phyloP scores from a whole-genome alignment of 1,139 yeast species.

The Blastobotrys raffinosifermentans region DNA sequence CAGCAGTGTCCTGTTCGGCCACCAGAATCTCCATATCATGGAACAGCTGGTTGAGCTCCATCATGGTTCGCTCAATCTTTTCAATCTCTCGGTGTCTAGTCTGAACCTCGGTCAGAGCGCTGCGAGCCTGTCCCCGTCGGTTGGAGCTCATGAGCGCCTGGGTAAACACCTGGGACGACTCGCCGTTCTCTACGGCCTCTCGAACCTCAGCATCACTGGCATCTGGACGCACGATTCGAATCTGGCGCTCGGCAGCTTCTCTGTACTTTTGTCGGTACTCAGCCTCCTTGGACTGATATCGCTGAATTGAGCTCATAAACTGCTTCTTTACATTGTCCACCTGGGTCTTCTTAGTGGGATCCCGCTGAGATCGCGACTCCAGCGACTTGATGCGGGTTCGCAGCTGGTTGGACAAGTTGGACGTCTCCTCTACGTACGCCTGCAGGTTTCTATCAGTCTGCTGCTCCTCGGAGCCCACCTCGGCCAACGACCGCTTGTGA shows the following conservation, averaged over 20 bases:
- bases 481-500: slow-evolving; percentile 79
- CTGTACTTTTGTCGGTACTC: slow-evolving; percentile 79
- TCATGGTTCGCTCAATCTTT: slow-evolving; percentile 92
- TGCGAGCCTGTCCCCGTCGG: slow-evolving; percentile 94
- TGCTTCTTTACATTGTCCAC: slow-evolving; percentile 84
- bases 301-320: slow-evolving; percentile 80
- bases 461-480: slow-evolving; percentile 70
- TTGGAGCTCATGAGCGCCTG: slow-evolving; percentile 89
- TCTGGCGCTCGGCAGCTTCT: slow-evolving; percentile 89
- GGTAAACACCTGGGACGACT: slow-evolving; percentile 87
- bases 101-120: slow-evolving; percentile 94
- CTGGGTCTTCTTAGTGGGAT: slow-evolving; percentile 79
- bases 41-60: slow-evolving; percentile 89
- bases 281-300: slow-evolving; percentile 80
- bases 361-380: slow-evolving; percentile 63
- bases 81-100: slow-evolving; percentile 93
- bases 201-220: slow-evolving; percentile 81
- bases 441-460: slow-evolving; percentile 73
- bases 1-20: slow-evolving; percentile 88
- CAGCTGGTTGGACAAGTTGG: slow-evolving; percentile 67
- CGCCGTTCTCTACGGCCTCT: slow-evolving; percentile 78
- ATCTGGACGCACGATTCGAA: slow-evolving; percentile 85
- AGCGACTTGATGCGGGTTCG: slow-evolving; percentile 71
- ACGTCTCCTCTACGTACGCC: slow-evolving; percentile 68
- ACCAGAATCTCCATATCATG: slow-evolving; percentile 96